phyloP scores from a whole-genome alignment of 352 stramenopile genomes.

The Phytophthora agathidicida region DNA sequence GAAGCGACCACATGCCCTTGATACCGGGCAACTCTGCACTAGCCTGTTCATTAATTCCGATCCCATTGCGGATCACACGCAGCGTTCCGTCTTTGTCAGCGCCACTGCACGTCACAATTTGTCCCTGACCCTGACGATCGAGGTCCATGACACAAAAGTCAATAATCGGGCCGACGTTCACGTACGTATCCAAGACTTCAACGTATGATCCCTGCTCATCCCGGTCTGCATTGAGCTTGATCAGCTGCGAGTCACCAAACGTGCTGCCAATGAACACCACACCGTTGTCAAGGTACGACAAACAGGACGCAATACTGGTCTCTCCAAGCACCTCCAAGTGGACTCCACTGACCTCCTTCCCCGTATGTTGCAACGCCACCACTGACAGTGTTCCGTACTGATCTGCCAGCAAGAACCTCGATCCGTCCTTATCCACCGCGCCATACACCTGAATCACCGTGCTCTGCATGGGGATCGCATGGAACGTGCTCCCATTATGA shows the following conservation, averaged over 20 bases:
- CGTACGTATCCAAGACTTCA: slow-evolving; percentile 96
- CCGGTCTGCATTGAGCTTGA: slow-evolving; percentile 90
- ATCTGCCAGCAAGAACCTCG: slow-evolving; percentile 89
- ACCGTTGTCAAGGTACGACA: slow-evolving; percentile 95
- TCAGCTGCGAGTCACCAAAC: slow-evolving; percentile 95
- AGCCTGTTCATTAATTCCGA: slow-evolving; percentile 97
- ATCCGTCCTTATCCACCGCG: slow-evolving; percentile 88
- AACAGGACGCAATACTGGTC: slow-evolving; percentile 89
- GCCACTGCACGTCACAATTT: slow-evolving; percentile 97
- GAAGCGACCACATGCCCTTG: slow-evolving; percentile 97
- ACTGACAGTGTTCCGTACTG: slow-evolving; percentile 91
- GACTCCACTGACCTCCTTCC: slow-evolving; percentile 79
- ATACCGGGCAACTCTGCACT: slow-evolving; percentile 96
- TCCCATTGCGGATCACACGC: slow-evolving; percentile 98
- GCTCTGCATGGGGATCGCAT: slow-evolving; percentile 92
- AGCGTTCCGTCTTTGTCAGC: slow-evolving; percentile 96
- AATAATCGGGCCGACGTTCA: slow-evolving; percentile 98
- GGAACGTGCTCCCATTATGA: slow-evolving; percentile 88
- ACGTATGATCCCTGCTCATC: slow-evolving; percentile 90
- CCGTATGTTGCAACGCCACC: slow-evolving; percentile 83
- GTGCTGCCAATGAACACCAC: slow-evolving; percentile 95
- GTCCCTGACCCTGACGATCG: slow-evolving; percentile 92
- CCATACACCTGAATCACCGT: slow-evolving; percentile 92
- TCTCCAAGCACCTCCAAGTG: slow-evolving; percentile 94
- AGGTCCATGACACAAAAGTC: slow-evolving; percentile 98